Base-by-base conservation (phyloP, 2,329 filamentous ascomycete genomes). In the Paracoccidioides brasiliensis region DNA sequence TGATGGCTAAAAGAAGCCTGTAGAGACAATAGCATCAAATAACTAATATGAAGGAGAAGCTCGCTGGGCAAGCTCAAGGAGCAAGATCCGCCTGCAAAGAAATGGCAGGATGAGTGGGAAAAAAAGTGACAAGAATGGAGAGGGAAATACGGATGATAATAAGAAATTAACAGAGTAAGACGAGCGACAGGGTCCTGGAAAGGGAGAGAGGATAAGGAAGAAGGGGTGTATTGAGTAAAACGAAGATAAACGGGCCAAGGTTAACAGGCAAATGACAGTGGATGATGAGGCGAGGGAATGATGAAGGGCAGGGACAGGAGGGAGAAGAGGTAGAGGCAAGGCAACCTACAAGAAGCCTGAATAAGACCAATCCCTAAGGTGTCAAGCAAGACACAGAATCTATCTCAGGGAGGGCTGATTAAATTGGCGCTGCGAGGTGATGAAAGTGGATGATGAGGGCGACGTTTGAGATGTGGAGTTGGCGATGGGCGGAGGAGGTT, bases 301-400 rank as follows among this genome's bases (percentile, higher is more conserved):
- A 37, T 7, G 38, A 55, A 45, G 43, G 22, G 22, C 22, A 22
- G 22, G 22, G 22, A 22, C 22, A 22, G 22, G 22, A 22, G 22
- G 44, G 56, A 59, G 28, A 32, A 42, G 42, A 37, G 46, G 32
- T 5, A 30, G 45, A 38, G 57, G 40, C 40, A 41, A 45, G 45
- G 45, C 69, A 63, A 72, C 69, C 69, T 71, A 72, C 69, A 70
- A 72, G 69, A 69, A 71, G 69, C 70, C 69, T 60, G 56, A 59
- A 61, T 54, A 59, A 60, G 58, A 58, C 55, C 59, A 54, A 57
- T 40, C 44, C 55, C 59, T 52, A 53, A 55, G 56, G 49, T 46
- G 44, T 51, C 43, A 35, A 55, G 49, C 41, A 54, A 35, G 38
- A 45, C 40, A 45, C 37, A 41, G 49, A 52, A 52, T 52, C 37